Evolutionary conservation across 495 filamentous ascomycete species (phyloP), one percentile per base, ranked within the genome.

Genomic region (Tetracladium setigerum): DNA sequence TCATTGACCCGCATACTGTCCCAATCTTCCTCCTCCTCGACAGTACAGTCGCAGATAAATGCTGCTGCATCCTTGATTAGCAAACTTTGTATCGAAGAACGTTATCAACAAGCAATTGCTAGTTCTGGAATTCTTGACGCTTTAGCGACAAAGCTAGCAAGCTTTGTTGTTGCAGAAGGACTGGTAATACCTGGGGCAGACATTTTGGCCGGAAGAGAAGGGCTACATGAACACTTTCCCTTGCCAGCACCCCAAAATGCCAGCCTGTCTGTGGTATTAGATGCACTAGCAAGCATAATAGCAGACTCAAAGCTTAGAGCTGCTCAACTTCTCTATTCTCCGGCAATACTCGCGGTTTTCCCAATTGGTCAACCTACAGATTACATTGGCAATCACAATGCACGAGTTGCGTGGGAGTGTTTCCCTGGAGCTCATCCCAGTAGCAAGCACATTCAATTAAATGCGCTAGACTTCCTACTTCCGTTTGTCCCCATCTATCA

Each of bases 271-370:
- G 72, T 79, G 22, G 76, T 94, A 38, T 65, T 98, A n/a, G 84
- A 89, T 47, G 87, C 90, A 1, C 78, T 94, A 37, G 78, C 81
- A 10, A 74, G 79, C 34, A 89, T 97, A 36, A 78, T 95, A 46
- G 73, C 81, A 35, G 76, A 84, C 51, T 96, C 92, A 0, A 83
- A 82, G 43, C 84, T 79, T 65, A 79, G 88, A 14, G 81, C 84
- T 13, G 79, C 81, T 47, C 77, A 86, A 52, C 79, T 97, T 47
- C 66, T 95, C 18, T 87, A 81, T 49, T 89, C 88, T 0, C 83
- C 85, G 2, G 71, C 81, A 1, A 84, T 95, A 15, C 61, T 84
- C 14, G 79, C 84, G 7, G 72, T 87, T 4, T 86, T 94, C 50
- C 82, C 83, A 5, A 68, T 46, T 1, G 42, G 41, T 37, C 50